Base-by-base conservation (phyloP, 306 rosid genomes). In the Ormosia emarginata region DNA sequence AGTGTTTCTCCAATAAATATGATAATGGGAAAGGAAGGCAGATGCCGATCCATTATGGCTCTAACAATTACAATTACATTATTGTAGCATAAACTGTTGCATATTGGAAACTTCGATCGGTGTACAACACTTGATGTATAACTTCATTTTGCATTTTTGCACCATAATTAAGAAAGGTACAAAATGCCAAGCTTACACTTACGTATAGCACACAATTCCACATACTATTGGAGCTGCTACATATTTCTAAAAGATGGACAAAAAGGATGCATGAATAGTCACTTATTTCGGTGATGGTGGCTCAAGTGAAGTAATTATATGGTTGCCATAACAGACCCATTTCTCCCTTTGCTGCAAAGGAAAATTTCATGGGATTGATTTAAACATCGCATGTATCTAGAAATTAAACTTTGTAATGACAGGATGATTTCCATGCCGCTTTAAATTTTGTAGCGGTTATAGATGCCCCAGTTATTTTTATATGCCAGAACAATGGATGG, bases 401-500 rank as follows among this genome's bases (percentile, higher is more conserved):
- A 82, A 29, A 46, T 39, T 55, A 30, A 71, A 13, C 8, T 58
- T 37, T 32, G 44, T 57, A 55, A 67, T 82, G 80, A 70, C 82
- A 93, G 98, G 98, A 98, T 75, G 98, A 95, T 87, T 93, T 95
- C 88, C 98, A 95, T 74, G 98, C 94, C 36, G 97, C 91, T 17
- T 76, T 95, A 65, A 95, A 95, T 83, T 95, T 95, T 86, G 95
- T 97, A n/a, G 98, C 98, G 1, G 97, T 95, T 62, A 81, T 55
- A 74, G 98, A 95, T 84, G 97, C 91, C 62, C 98, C 98, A 4
- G 97, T 95, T 55, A 85, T 93, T 77, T 93, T 95, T 71, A 81
- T 95, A 64, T 95, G 98, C 81, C 97, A 98, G 76, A 95, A 95
- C 88, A 95, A 93, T 86, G 97, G 98, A 84, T 95, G 98, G 98